Evolutionary conservation across 2,329 filamentous ascomycete genomes (phyloP).

Genomic region (Lasiodiplodia sp.): DNA sequence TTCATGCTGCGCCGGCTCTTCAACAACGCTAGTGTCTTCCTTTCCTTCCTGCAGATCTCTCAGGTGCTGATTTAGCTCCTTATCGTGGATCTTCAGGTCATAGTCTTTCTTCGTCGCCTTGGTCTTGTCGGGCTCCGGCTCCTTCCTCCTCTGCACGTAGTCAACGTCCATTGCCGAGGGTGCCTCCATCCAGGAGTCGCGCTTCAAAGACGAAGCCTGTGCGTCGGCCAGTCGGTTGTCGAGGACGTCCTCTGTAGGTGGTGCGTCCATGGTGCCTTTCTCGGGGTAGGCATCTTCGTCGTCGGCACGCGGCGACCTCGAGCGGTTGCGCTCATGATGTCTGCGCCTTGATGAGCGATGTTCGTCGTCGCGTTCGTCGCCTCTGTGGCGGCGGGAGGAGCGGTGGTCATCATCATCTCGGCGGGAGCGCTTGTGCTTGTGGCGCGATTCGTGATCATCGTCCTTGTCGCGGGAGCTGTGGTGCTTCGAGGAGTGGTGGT

Average conservation of each 20-base stretch:
- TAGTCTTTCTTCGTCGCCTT: conserved; percentile 63
- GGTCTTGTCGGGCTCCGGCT: conserved; percentile 50
- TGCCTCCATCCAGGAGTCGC: conserved; percentile 95
- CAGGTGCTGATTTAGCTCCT: conserved; percentile 80
- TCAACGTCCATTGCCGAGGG: conserved; percentile 84
- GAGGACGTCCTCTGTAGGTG: conserved; percentile 52
- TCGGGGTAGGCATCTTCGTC: conserved; percentile 51
- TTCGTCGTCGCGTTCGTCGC: conserved; percentile 51
- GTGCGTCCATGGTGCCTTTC: conserved; percentile 52
- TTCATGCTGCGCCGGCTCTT: conserved; percentile 65
- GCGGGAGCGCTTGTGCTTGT: conserved; percentile 71
- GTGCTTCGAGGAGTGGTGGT: conserved; percentile 52
- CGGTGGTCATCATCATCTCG: conserved; percentile 58
- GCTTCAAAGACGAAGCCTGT: conserved; percentile 57
- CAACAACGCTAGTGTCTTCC: conserved; percentile 47
- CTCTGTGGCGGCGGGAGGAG: conserved; percentile 56
- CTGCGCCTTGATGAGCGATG: conserved; percentile 36
- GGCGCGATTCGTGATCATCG: conserved; percentile 56
- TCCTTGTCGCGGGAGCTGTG: conserved; percentile 56
- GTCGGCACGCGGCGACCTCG: conserved; percentile 29
- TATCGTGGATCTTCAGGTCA: conserved; percentile 75
- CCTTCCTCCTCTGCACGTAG: conserved; percentile 73
- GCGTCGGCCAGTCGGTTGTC: conserved; percentile 51
- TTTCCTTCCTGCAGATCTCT: conserved; percentile 62
- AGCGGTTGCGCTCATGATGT: conserved; percentile 32